A percentile compares a stretch with the other conserved stretches of the same genome.
Conservation (phyloP, 495 filamentous ascomycete genomes). For the Podospora bellae-mahoneyi region DNA sequence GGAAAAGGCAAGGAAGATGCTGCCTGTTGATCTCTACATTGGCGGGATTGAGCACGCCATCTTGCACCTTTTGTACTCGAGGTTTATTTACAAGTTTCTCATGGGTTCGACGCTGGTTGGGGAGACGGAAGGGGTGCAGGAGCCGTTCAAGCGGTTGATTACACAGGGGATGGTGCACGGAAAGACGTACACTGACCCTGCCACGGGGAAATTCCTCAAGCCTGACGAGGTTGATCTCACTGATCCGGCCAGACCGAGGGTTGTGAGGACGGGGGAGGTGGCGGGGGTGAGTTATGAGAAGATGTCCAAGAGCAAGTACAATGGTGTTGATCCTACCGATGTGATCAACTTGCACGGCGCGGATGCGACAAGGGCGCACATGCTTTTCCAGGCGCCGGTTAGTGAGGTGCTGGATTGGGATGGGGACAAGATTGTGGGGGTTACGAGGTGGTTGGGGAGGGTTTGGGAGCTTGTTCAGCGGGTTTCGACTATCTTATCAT, state of each 20-base stretch:
- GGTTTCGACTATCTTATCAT: slow-evolving; percentile 4
- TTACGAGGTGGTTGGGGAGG: slow-evolving; percentile 73
- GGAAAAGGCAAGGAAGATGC: slow-evolving; percentile 46
- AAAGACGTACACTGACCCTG: slow-evolving; percentile 72
- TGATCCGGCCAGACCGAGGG: slow-evolving; percentile 53
- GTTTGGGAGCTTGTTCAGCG: slow-evolving; percentile 57
- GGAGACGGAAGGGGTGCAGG: slow-evolving; percentile 33
- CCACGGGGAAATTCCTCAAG: slow-evolving; percentile 71
- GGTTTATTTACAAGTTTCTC: slow-evolving; percentile 87
- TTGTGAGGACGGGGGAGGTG: slow-evolving; percentile 54
- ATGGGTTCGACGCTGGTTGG: slow-evolving; percentile 47
- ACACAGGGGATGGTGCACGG: slow-evolving; percentile 94
- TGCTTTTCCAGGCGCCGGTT: slow-evolving; percentile 82
- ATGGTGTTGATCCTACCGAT: slow-evolving; percentile 76
- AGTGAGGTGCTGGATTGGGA: slow-evolving; percentile 85
- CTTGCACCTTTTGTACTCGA: slow-evolving; percentile 83
- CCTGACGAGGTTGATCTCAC: slow-evolving; percentile 70
- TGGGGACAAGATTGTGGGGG: slow-evolving; percentile 72
- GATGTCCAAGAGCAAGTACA: slow-evolving; percentile 96
- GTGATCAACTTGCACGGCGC: slow-evolving; percentile 73
- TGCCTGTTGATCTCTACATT: slow-evolving; percentile 82
- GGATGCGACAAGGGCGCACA: slow-evolving; percentile 79
- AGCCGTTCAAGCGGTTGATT: slow-evolving; percentile 77
- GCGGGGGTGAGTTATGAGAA: slow-evolving; percentile 74
- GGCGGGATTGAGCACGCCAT: slow-evolving; percentile 90